Conservation (phyloP, 2,329 filamentous ascomycete species). For the Ceratocystis cacaofunesta region DNA sequence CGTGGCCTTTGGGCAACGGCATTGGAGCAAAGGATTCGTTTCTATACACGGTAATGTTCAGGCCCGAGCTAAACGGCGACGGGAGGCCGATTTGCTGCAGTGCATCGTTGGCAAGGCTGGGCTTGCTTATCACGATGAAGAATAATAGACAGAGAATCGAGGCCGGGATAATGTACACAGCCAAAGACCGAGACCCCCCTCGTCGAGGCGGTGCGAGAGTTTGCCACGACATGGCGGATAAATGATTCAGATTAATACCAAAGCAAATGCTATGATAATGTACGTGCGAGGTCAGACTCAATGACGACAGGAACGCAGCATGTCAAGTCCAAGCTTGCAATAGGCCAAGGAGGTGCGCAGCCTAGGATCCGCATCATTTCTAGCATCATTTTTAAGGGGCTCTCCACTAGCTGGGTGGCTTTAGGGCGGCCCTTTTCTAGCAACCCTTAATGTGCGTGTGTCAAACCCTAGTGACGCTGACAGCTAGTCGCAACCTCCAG, state of each 20-base stretch:
- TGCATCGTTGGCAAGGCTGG: slow-evolving; percentile 2
- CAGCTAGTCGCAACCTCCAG: too few relatives aligned
- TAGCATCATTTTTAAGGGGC: neutral
- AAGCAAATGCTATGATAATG: neutral
- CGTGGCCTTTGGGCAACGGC: slow-evolving; percentile 25
- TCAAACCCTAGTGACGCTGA: too few relatives aligned
- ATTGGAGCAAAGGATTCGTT: slow-evolving; percentile 23
- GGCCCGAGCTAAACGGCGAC: slow-evolving; percentile 12
- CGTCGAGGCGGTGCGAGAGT: slow-evolving; percentile 11
- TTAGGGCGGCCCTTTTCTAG: neutral
- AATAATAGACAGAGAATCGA: slow-evolving; percentile 11
- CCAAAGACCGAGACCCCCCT: neutral
- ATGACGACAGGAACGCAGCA: neutral
- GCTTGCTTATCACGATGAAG: slow-evolving; percentile 10
- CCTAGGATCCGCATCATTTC: neutral
- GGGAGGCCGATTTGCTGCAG: slow-evolving; percentile 7
- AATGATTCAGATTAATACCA: neutral
- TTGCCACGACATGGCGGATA: slow-evolving; percentile 12
- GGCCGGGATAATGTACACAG: slow-evolving; percentile 10
- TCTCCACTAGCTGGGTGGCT: neutral
- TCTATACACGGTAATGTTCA: slow-evolving; percentile 26
- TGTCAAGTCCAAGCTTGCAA: neutral
- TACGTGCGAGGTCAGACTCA: neutral
- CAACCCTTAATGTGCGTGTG: too few relatives aligned
- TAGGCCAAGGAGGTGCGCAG: neutral